These are phyloP conservation scores for Tagetes patula DNA, from an alignment of 129 eudicot genomes.

Conservation along the genomic window DNA sequence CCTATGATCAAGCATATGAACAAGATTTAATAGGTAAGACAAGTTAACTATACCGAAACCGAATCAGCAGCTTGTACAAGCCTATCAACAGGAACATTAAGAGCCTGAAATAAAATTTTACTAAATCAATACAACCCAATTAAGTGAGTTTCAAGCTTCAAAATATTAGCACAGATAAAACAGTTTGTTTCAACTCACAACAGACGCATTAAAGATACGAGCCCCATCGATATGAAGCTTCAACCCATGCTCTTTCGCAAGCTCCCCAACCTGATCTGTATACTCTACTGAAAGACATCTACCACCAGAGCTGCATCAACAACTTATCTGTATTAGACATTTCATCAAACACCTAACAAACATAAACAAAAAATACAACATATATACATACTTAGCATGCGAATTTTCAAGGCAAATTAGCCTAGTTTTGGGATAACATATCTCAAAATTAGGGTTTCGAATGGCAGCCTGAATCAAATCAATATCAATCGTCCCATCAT, in stretches of 20 bases:
- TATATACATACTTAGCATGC: constrained; percentile 76
- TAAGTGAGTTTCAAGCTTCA: constrained; percentile 13
- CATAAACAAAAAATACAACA: neutral
- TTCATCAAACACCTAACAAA: constrained; percentile 13
- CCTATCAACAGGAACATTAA: constrained; percentile 88
- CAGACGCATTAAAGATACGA: constrained; percentile 85
- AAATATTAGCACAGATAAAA: neutral
- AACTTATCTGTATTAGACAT: constrained; percentile 23
- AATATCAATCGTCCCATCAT: constrained; percentile 90
- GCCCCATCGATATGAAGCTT: constrained; percentile 99
- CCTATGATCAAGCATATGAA: constrained; percentile 1
- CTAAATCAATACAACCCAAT: neutral
- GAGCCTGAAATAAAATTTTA: constrained; percentile 59
- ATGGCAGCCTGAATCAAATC: constrained; percentile 65
- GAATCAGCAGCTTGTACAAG: constrained; percentile 99
- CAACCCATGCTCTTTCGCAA: constrained; percentile 77
- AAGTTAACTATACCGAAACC: constrained; percentile 59
- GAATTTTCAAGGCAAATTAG: constrained; percentile 94
- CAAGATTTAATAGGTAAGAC: neutral
- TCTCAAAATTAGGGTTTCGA: constrained; percentile 67
- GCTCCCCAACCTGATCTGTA: constrained; percentile 79
- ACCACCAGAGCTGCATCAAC: constrained; percentile 77
- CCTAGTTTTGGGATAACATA: constrained; percentile 78
- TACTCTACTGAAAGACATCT: constrained; percentile 85
- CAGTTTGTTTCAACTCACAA: constrained; percentile 47